Percentiles rank a stretch among this genome's conserved stretches.
phyloP scores from a whole-genome alignment of 371 early-diverging fungal genomes.

The Catenaria anguillulae region DNA sequence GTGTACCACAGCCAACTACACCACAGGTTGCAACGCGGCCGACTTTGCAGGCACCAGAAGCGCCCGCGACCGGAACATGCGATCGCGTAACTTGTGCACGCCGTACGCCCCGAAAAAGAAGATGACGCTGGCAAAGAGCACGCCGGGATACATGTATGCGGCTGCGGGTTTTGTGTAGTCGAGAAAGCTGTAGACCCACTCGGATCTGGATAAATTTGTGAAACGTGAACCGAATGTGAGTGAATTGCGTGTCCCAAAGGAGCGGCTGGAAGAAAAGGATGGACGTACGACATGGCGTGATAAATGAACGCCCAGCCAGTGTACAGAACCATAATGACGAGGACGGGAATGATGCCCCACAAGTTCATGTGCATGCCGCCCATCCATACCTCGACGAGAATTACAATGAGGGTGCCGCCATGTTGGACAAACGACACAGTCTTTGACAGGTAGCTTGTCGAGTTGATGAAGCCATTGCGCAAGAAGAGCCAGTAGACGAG shows the following conservation, averaged over 20 bases:
- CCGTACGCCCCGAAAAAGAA: not conserved
- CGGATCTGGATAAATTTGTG: not conserved
- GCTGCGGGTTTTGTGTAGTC: not conserved
- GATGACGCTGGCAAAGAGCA: not conserved
- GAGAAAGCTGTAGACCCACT: conserved; percentile 1
- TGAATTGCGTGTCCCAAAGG: not conserved
- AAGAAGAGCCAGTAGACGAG: not conserved
- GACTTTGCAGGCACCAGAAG: not conserved
- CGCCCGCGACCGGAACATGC: not conserved
- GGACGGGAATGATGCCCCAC: not conserved
- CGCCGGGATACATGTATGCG: conserved; percentile 5
- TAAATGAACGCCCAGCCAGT: conserved; percentile 2
- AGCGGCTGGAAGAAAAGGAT: not conserved
- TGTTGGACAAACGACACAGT: not conserved
- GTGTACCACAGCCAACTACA: no score
- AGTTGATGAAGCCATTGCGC: not conserved
- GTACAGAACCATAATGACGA: not conserved
- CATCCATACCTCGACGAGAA: not conserved
- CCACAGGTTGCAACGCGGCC: no score
- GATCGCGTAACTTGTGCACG: not conserved
- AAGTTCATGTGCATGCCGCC: not conserved
- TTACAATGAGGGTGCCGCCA: not conserved
- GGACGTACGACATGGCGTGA: not conserved
- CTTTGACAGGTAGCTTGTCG: not conserved
- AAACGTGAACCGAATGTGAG: not conserved